phyloP scores from a whole-genome alignment of 306 rosid species.

The Dalbergia oliveri region DNA sequence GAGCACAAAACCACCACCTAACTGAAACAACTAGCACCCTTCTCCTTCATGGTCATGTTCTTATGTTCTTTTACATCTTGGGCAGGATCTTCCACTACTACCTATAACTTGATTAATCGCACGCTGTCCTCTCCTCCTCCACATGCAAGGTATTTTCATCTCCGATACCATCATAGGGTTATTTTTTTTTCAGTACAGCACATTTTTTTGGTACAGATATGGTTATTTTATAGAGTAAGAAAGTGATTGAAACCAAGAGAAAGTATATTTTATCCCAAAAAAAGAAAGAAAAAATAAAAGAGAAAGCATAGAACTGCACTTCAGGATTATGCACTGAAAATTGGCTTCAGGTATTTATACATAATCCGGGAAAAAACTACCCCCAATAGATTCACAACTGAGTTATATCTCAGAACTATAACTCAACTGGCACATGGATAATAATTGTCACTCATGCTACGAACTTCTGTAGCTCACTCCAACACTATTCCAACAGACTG shows the following conservation, averaged over 20 bases:
- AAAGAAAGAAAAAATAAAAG: no score
- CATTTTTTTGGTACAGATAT: no score
- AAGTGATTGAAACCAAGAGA: neutral
- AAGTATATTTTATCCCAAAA: neutral
- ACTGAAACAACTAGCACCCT: no score
- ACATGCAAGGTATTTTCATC: neutral
- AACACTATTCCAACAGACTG: constrained; percentile 21
- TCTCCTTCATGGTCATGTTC: no score
- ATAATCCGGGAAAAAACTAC: neutral
- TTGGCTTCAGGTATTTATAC: neutral
- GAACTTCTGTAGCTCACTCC: neutral
- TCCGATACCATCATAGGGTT: neutral
- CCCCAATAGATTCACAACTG: neutral
- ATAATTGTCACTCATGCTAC: neutral
- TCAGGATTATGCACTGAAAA: no score
- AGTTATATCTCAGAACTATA: no score
- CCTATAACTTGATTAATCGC: no score
- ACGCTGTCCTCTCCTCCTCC: no score
- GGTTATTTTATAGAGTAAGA: neutral
- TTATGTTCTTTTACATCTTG: no score
- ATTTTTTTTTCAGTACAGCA: no score
- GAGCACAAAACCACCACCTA: no score
- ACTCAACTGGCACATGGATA: neutral
- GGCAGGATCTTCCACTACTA: no score
- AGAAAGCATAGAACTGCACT: neutral